Percentiles rank a stretch among this genome's conserved stretches.
These are phyloP conservation scores for Thelephora ganbajun DNA, from an alignment of 768 basidiomycete genomes.

Conservation along the genomic window DNA sequence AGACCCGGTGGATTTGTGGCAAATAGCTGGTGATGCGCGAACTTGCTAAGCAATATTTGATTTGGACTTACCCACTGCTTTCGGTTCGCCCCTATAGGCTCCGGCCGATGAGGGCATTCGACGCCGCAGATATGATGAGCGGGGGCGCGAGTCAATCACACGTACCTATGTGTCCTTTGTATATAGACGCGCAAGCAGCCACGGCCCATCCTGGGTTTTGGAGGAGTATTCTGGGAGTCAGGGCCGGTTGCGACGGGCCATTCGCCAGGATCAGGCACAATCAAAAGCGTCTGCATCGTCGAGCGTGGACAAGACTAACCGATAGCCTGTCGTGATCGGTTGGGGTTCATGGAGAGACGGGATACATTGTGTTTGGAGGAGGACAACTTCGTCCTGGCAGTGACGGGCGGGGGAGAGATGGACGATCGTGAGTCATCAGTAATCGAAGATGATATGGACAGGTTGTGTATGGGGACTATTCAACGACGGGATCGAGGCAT, in stretches of 20 bases:
- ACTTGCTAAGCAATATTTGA: too few relatives aligned
- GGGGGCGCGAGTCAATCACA: too few relatives aligned
- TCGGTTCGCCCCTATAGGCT: too few relatives aligned
- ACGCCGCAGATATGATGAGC: too few relatives aligned
- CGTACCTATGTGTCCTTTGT: too few relatives aligned
- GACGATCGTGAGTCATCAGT: not conserved
- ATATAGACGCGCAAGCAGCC: conserved; percentile 32
- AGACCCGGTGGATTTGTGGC: too few relatives aligned
- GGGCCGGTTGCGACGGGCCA: conserved; percentile 8
- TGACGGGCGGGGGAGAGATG: not conserved
- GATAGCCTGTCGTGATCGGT: not conserved
- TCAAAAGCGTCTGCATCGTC: conserved; percentile 38
- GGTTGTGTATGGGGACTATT: not conserved
- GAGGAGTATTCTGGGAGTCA: not conserved
- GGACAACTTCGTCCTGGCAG: not conserved
- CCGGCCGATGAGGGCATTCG: too few relatives aligned
- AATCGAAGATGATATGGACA: not conserved
- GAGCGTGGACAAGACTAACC: conserved; percentile 33
- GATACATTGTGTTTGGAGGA: not conserved
- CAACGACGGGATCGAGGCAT: too few relatives aligned
- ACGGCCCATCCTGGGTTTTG: conserved; percentile 5
- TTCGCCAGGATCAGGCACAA: conserved; percentile 18
- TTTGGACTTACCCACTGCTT: too few relatives aligned
- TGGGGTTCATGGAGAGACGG: not conserved
- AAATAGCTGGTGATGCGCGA: too few relatives aligned